Conservation (phyloP, 345 rosid species). For the Brassica rapa region DNA sequence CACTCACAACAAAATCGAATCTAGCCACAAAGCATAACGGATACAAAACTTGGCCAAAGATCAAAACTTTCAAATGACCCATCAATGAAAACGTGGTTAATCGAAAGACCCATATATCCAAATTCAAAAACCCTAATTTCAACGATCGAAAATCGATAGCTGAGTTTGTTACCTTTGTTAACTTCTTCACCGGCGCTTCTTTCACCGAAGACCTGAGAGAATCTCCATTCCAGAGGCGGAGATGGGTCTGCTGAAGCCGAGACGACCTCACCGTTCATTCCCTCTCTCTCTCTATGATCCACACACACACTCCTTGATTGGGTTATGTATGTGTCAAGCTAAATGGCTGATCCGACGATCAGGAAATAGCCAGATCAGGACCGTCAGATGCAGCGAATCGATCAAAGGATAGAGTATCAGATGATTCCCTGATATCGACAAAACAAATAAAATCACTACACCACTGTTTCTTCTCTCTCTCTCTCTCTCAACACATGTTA, state of each 20-base stretch:
- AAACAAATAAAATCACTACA: constrained; percentile 32
- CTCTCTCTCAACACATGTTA: background rate
- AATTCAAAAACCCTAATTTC: constrained; percentile 21
- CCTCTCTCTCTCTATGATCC: constrained; percentile 13
- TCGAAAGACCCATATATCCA: background rate
- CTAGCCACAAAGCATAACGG: too few relatives aligned
- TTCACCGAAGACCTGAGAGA: constrained; percentile 98
- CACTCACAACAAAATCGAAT: background rate
- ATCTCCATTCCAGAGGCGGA: constrained; percentile 84
- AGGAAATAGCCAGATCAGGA: too few relatives aligned
- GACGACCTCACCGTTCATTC: constrained; percentile 40
- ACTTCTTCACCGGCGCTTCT: constrained; percentile 96
- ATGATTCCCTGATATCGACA: constrained; percentile 40
- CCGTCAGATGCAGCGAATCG: constrained; percentile 7
- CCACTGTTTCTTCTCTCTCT: constrained; percentile 1
- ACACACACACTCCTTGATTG: background rate
- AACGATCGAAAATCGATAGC: background rate
- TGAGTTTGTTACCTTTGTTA: constrained; percentile 64
- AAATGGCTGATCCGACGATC: constrained; percentile 32
- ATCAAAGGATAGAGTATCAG: constrained; percentile 22
- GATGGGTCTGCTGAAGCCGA: constrained; percentile 44
- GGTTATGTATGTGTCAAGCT: background rate
- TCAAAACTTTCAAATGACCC: constrained; percentile 9
- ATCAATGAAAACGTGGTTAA: background rate
- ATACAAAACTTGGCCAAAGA: too few relatives aligned